phyloP scores from a whole-genome alignment of 1,284 basidiomycete genomes.

The Cutaneotrichosporon arboriforme region DNA sequence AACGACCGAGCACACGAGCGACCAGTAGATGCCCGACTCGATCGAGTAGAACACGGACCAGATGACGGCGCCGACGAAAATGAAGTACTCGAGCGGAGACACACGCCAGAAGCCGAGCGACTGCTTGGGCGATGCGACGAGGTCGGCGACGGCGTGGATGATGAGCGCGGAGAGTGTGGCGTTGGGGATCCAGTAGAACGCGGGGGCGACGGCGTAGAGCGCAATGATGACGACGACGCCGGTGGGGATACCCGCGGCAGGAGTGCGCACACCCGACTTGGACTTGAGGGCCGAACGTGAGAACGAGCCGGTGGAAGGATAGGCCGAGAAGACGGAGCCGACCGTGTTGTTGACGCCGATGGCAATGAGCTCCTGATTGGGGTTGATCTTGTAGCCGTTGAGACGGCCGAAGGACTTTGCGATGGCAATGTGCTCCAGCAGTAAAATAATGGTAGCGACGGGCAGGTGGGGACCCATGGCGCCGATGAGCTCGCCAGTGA shows the following conservation, averaged over 20 bases:
- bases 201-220: conserved; percentile 83
- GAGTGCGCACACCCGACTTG: conserved; percentile 93
- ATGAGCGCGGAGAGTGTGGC: conserved; percentile 80
- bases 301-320: conserved; percentile 96
- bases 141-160: conserved; percentile 89
- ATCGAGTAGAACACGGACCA: conserved; percentile 83
- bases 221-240: conserved; percentile 87
- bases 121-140: conserved; percentile 80
- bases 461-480: conserved; percentile 76
- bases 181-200: conserved; percentile 64
- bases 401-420: conserved; percentile 91
- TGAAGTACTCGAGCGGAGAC: conserved; percentile 86
- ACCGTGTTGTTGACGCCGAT: conserved; percentile 75
- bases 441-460: conserved; percentile 86
- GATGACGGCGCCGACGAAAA: conserved; percentile 76
- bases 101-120: conserved; percentile 92
- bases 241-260: conserved; percentile 79
- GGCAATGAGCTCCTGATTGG: conserved; percentile 94
- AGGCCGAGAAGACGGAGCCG: conserved; percentile 81
- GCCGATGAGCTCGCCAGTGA: conserved; percentile 60
- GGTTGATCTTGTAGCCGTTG: conserved; percentile 96
- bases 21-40: conserved; percentile 92
- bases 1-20: conserved; percentile 70
- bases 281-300: conserved; percentile 93
- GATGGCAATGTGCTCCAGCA: conserved; percentile 96